Base-by-base conservation (phyloP, 306 rosid species). In the Leucaena leucocephala region DNA sequence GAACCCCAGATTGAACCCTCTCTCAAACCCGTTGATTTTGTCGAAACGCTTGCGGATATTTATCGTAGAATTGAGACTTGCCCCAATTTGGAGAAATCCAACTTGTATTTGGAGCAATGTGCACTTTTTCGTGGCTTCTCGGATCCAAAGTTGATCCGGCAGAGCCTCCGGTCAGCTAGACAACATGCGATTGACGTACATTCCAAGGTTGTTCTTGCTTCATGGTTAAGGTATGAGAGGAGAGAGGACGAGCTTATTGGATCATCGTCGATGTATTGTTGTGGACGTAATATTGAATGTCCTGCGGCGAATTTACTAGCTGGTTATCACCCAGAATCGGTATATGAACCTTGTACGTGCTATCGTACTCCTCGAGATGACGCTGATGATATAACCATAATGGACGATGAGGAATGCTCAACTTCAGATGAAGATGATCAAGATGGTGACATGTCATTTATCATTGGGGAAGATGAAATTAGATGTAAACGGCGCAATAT, bases 191-290 rank as follows among this genome's bases (percentile, higher is more conserved):
- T 86, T n/a, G 88, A 90, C 33, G 92, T 91, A 8, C 98, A 91
- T 40, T 12, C 77, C 3, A 93, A 93, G 86, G 80, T 91, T 14
- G 98, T 93, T 72, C 81, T 93, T 1, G 83, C 93, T 0, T 84
- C 97, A 0, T 91, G 97, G 98, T 73, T 93, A 40, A 67, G 98
- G 67, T 88, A 80, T 48, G 98, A 93, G 81, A 79, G 97, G 77
- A 89, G 97, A 17, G 98, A 93, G 77, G 93, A 93, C 3, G 97
- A 93, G 82, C 87, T 93, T 33, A 68, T 85, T 5, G 97, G 93
- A 7, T 61, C 68, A 0, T 87, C 84, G 0, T 62, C 98, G 0
- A 87, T 88, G 95, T 84, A 84, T 85, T 93, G 98, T 36, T 76
- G 88, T 35, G 95, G 95, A 2, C 84, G 89, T 64, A 90, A 83